Conservation (phyloP, 306 rosid genomes). For the Inga laurina region DNA sequence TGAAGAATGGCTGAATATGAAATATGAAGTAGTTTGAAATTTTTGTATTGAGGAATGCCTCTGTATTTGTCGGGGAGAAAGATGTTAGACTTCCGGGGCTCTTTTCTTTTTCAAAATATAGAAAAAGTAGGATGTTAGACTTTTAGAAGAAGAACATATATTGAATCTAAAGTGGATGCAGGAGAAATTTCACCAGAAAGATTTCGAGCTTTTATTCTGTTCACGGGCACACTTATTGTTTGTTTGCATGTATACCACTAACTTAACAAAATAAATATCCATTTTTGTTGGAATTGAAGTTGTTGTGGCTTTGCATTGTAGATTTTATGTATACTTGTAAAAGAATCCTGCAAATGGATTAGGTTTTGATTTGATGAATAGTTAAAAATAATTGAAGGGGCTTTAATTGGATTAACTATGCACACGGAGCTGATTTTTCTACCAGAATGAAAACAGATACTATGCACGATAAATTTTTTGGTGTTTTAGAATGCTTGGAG, state of each 20-base stretch:
- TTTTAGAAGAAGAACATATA: not conserved
- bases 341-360: not conserved
- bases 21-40: constrained; percentile 25
- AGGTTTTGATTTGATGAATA: not conserved
- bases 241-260: not conserved
- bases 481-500: constrained; percentile 11
- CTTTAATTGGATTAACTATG: constrained; percentile 5
- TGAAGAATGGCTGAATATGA: constrained; percentile 19
- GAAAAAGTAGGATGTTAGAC: not conserved
- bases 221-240: not conserved
- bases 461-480: not conserved
- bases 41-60: not conserved
- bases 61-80: not conserved
- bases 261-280: not conserved
- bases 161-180: constrained; percentile 2
- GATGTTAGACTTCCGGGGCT: not conserved
- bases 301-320: not conserved
- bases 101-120: not conserved
- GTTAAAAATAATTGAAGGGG: constrained; percentile 16
- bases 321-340: not conserved
- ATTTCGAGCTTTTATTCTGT: not conserved
- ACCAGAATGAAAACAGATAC: constrained; percentile 8
- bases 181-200: too few species aligned
- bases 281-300: too few species aligned
- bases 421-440: not conserved